Percentiles rank a stretch among this genome's conserved stretches.
These are phyloP conservation scores for Aspergillus pseudoviridinutans DNA, from an alignment of 2,329 filamentous ascomycete genomes.

Conservation along the genomic window DNA sequence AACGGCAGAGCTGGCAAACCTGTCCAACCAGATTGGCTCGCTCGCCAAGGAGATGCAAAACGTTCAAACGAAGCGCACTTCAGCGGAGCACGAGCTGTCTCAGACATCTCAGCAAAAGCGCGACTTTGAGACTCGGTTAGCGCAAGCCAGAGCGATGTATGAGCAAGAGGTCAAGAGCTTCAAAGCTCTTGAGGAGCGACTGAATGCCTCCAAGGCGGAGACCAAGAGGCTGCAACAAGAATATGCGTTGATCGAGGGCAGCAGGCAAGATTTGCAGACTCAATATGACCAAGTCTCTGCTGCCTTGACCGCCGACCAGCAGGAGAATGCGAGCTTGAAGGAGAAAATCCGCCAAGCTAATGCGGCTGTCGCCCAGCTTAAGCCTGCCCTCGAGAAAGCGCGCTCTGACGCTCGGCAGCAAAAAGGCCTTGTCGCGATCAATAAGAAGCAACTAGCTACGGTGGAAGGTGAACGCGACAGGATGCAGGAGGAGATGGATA, in stretches of 20 bases:
- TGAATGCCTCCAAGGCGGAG: slow-evolving; percentile 70
- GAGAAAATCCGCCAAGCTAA: slow-evolving; percentile 84
- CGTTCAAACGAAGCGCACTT: slow-evolving; percentile 74
- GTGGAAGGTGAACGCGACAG: slow-evolving; percentile 86
- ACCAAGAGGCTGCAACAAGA: slow-evolving; percentile 82
- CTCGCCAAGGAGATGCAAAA: slow-evolving; percentile 92
- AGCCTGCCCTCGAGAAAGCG: slow-evolving; percentile 88
- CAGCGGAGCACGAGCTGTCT: slow-evolving; percentile 75
- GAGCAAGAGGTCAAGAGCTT: slow-evolving; percentile 90
- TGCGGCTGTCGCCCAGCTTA: slow-evolving; percentile 74
- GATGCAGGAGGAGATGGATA: slow-evolving; percentile 71
- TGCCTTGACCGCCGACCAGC: slow-evolving; percentile 78
- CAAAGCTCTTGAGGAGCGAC: slow-evolving; percentile 76
- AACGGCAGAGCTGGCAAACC: slow-evolving; percentile 86
- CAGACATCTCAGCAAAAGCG: slow-evolving; percentile 83
- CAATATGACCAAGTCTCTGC: slow-evolving; percentile 74
- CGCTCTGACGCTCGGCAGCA: slow-evolving; percentile 90
- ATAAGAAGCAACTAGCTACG: slow-evolving; percentile 93
- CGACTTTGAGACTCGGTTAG: slow-evolving; percentile 83
- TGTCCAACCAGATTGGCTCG: slow-evolving; percentile 91
- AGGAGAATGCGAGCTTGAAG: slow-evolving; percentile 80
- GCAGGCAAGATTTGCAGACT: slow-evolving; percentile 72
- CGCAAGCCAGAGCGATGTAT: slow-evolving; percentile 81
- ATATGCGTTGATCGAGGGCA: slow-evolving; percentile 75
- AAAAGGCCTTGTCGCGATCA: slow-evolving; percentile 94